Evolutionary conservation across 2,329 filamentous ascomycete species (phyloP), one percentile per base, ranked within the genome.

Genomic region (Septoria petroselini): DNA sequence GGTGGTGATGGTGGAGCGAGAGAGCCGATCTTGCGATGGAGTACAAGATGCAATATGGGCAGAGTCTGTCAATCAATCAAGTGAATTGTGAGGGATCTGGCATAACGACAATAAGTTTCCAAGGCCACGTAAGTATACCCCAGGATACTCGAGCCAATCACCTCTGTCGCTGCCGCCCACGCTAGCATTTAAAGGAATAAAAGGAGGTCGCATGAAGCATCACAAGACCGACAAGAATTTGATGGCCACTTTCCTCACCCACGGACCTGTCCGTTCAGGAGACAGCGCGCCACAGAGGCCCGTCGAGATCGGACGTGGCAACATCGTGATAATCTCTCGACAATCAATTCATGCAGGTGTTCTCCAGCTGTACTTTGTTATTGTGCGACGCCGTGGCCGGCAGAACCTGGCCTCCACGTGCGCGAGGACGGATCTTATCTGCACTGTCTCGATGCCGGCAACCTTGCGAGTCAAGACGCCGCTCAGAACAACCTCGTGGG

Each of bases 21-120:
- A 33, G 40, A 46, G 50, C 17, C 17, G 41, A 52, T 59, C 62
- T 62, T 65, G 64, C 63, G 63, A 55, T 66, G 64, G 63, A 65
- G 64, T 65, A 65, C 63, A 65, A 65, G 63, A 52, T 39, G 25
- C 44, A 48, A 33, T 40, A 23, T 15, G n/a, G 25, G 21, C 12
- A 23, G 29, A n/a, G n/a, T n/a, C n/a, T 19, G 27, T 30, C 14
- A 25, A n/a, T 4, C 34, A 21, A 33, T n/a, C n/a, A n/a, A n/a
- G n/a, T n/a, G n/a, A n/a, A n/a, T n/a, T n/a, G 29, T 34, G 23
- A 21, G 11, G 17, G 44, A 11, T 23, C 11, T 19, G 15, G 39
- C 14, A 15, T 19, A 12, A 21, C 18, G 35, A 38, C 18, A 33
- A 27, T 18, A 14, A 27, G 37, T 25, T 15, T 37, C n/a, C 33